These are phyloP conservation scores for Suillus paluster DNA, from an alignment of 768 basidiomycete genomes.

Conservation along the genomic window DNA sequence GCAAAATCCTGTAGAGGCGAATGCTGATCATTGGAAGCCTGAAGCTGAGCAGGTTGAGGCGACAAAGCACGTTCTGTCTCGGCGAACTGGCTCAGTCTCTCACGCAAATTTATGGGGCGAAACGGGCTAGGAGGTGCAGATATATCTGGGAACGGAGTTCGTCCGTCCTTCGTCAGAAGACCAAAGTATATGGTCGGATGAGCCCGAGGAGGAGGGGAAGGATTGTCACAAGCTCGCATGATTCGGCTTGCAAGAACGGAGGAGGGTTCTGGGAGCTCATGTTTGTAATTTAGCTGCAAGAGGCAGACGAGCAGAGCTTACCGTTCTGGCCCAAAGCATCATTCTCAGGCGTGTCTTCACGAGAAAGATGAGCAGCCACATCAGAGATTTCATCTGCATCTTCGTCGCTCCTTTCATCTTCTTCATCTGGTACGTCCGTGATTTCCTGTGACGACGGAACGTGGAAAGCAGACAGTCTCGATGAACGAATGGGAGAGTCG, in stretches of 20 bases:
- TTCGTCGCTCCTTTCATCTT: slow-evolving; percentile 32
- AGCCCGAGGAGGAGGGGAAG: slow-evolving; percentile 63
- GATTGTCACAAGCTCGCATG: slow-evolving; percentile 73
- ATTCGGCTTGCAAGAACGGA: slow-evolving; percentile 69
- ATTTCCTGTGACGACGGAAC: slow-evolving; percentile 18
- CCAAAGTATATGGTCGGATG: slow-evolving; percentile 19
- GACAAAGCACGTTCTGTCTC: slow-evolving; percentile 9
- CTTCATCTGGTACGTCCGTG: slow-evolving; percentile 22
- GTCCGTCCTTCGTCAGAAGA: slow-evolving; percentile 20
- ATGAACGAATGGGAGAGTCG: slow-evolving; percentile 49
- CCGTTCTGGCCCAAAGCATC: slow-evolving; percentile 51
- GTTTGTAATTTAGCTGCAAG: slow-evolving; percentile 15
- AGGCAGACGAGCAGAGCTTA: slow-evolving; percentile 22
- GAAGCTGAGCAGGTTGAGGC: slow-evolving; percentile 7
- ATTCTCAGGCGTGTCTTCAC: slow-evolving; percentile 54
- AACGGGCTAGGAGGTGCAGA: slow-evolving; percentile 36
- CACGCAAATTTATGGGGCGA: slow-evolving; percentile 35
- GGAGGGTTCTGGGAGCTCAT: slow-evolving; percentile 57
- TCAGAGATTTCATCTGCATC: slow-evolving; percentile 35
- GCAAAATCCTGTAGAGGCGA: slow-evolving; percentile 4
- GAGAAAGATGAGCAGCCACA: slow-evolving; percentile 32
- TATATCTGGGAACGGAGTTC: slow-evolving; percentile 17
- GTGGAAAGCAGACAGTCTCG: slow-evolving; percentile 49
- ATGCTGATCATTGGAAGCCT: not conserved
- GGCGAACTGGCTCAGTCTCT: slow-evolving; percentile 26